Conservation (phyloP, 2,329 filamentous ascomycete species). For the Neurospora sp. region DNA sequence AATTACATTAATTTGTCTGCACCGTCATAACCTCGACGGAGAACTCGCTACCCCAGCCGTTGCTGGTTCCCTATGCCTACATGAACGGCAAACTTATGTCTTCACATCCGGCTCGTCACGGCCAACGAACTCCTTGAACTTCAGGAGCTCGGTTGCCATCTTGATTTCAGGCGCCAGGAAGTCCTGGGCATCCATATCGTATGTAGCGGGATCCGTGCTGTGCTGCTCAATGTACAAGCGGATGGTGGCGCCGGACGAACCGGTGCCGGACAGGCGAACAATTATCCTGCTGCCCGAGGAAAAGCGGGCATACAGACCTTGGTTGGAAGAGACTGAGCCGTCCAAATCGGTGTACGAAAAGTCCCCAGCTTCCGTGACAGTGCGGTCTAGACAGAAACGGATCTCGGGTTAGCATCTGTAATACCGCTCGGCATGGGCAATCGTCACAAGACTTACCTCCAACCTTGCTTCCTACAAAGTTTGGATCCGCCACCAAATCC, state of each 20-base stretch:
- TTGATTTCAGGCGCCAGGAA: slow-evolving; percentile 87
- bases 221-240: slow-evolving; percentile 96
- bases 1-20: background rate
- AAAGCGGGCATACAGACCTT: slow-evolving; percentile 91
- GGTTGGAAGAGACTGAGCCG: slow-evolving; percentile 88
- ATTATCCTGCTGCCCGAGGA: slow-evolving; percentile 92
- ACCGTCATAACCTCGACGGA: background rate
- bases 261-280: slow-evolving; percentile 88
- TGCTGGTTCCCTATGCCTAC: background rate
- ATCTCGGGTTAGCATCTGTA: slow-evolving; percentile 15
- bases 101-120: slow-evolving; percentile 92
- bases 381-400: slow-evolving; percentile 45
- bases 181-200: slow-evolving; percentile 77
- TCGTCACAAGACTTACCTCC: slow-evolving; percentile 39
- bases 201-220: slow-evolving; percentile 69
- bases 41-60: background rate
- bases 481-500: slow-evolving; percentile 62
- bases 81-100: slow-evolving; percentile 49
- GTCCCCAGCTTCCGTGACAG: slow-evolving; percentile 83
- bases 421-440: background rate
- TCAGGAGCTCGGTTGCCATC: slow-evolving; percentile 74
- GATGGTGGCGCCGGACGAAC: slow-evolving; percentile 91
- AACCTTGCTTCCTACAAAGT: slow-evolving; percentile 75
- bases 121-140: slow-evolving; percentile 89
- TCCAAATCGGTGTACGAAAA: slow-evolving; percentile 99